Conservation (phyloP, 2,329 filamentous ascomycete species). For the Alternaria arborescens region DNA sequence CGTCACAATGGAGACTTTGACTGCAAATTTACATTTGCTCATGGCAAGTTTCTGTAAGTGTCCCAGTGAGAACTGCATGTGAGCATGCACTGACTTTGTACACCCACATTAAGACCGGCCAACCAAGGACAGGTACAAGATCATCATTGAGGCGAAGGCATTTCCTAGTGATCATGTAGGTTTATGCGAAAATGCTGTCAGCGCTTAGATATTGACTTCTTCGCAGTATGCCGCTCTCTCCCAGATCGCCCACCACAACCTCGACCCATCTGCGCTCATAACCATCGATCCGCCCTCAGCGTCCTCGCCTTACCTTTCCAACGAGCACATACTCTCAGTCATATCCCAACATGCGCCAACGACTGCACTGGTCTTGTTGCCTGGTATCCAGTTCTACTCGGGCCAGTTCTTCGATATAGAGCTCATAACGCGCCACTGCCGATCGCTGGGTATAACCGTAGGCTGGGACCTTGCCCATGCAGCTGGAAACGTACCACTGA, state of each 20-base stretch:
- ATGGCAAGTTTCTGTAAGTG: constrained; percentile 79
- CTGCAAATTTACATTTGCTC: constrained; percentile 80
- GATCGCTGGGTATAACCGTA: constrained; percentile 73
- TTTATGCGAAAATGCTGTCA: not conserved
- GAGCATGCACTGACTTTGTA: not conserved
- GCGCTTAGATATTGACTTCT: constrained; percentile 2
- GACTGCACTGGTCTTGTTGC: constrained; percentile 79
- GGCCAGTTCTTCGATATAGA: constrained; percentile 87
- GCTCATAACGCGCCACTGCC: constrained; percentile 79
- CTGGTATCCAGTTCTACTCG: constrained; percentile 91
- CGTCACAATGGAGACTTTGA: constrained; percentile 88
- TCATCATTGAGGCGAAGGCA: constrained; percentile 88
- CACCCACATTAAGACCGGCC: constrained; percentile 56
- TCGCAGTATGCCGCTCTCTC: constrained; percentile 80
- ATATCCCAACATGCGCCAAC: constrained; percentile 79
- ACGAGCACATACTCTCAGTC: constrained; percentile 72
- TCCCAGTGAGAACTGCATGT: not conserved
- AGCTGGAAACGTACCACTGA: constrained; percentile 80
- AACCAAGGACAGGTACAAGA: constrained; percentile 72
- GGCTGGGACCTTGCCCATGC: constrained; percentile 93
- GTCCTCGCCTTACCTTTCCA: constrained; percentile 68
- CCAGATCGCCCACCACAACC: constrained; percentile 75
- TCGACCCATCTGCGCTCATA: constrained; percentile 74
- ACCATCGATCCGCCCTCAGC: constrained; percentile 69
- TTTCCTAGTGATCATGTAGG: constrained; percentile 84